phyloP scores from a whole-genome alignment of 1,284 basidiomycete species.

The Coniophora puteana region DNA sequence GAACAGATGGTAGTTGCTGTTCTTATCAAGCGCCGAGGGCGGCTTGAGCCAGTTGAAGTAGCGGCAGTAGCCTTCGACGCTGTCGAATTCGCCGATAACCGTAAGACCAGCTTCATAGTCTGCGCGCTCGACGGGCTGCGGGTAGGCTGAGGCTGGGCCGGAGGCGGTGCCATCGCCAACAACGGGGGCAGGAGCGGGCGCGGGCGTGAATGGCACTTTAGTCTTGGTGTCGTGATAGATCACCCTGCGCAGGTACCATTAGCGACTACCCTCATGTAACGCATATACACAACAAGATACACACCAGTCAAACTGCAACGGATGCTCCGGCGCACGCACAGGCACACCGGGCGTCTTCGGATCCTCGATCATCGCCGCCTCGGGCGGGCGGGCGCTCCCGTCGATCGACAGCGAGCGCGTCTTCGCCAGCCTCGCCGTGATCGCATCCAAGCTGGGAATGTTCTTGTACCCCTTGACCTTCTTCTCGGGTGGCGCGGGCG shows the following conservation, averaged over 20 bases:
- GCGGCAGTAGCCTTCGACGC: constrained; percentile 89
- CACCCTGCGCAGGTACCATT: constrained; percentile 51
- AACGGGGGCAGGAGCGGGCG: constrained; percentile 26
- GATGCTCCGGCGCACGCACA: constrained; percentile 76
- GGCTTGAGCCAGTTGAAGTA: constrained; percentile 94
- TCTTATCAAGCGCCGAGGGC: constrained; percentile 82
- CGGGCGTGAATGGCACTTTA: constrained; percentile 55
- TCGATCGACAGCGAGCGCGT: constrained; percentile 67
- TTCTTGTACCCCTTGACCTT: constrained; percentile 78
- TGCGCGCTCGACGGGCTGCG: constrained; percentile 54
- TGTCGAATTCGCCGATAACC: constrained; percentile 77
- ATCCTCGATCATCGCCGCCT: constrained; percentile 71
- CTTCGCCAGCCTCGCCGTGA: constrained; percentile 71
- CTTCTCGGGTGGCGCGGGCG: constrained; percentile 27
- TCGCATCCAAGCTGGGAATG: constrained; percentile 77
- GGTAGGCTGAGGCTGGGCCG: constrained; percentile 17
- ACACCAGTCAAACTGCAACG: constrained; percentile 80
- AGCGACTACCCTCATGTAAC: neutral
- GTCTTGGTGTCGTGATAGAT: constrained; percentile 86
- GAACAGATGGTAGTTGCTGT: constrained; percentile 94
- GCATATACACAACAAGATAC: constrained; percentile 29
- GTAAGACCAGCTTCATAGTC: constrained; percentile 78
- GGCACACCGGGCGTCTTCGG: constrained; percentile 73
- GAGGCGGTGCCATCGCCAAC: constrained; percentile 25
- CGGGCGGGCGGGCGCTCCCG: constrained; percentile 67